Conservation (phyloP, 108 stramenopile genomes). For the Pseudonitzschia multiseries region DNA sequence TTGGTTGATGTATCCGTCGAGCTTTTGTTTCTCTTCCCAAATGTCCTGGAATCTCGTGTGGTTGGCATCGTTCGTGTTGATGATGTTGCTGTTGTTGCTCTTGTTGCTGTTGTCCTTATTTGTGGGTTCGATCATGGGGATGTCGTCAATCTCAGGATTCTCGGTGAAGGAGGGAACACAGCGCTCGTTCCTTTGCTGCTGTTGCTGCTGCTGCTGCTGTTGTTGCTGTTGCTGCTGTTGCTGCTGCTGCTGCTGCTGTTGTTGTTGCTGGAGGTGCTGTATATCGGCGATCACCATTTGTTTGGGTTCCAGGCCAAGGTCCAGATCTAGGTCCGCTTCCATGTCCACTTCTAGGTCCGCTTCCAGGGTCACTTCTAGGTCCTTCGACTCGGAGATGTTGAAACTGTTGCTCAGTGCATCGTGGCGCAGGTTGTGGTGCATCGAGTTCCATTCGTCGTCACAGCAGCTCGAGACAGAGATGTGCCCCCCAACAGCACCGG, state of each 20-base stretch:
- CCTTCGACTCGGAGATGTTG: conserved; percentile 28
- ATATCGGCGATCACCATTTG: too few species aligned
- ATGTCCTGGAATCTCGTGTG: not conserved
- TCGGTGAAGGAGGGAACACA: not conserved
- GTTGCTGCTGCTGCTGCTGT: conserved; percentile 15
- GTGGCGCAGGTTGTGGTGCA: conserved; percentile 9
- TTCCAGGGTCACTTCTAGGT: too few species aligned
- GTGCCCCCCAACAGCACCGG: too few species aligned
- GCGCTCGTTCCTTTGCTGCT: not conserved
- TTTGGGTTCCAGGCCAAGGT: too few species aligned
- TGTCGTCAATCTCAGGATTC: not conserved
- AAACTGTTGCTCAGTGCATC: conserved; percentile 36
- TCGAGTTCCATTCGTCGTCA: not conserved
- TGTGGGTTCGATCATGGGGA: not conserved
- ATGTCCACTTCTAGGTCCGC: too few species aligned
- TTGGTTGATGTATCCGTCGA: not conserved
- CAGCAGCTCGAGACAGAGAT: conserved; percentile 9
- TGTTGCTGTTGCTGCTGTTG: conserved; percentile 24
- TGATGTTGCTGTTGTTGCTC: not conserved
- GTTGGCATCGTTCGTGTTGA: not conserved
- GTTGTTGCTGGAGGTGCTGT: too few species aligned
- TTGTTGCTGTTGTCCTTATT: not conserved
- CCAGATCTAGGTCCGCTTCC: too few species aligned
- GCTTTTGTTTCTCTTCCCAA: not conserved
- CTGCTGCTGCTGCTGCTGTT: conserved; percentile 7